Conservation (phyloP, 306 rosid genomes). For the Lathyrus tuberosus region DNA sequence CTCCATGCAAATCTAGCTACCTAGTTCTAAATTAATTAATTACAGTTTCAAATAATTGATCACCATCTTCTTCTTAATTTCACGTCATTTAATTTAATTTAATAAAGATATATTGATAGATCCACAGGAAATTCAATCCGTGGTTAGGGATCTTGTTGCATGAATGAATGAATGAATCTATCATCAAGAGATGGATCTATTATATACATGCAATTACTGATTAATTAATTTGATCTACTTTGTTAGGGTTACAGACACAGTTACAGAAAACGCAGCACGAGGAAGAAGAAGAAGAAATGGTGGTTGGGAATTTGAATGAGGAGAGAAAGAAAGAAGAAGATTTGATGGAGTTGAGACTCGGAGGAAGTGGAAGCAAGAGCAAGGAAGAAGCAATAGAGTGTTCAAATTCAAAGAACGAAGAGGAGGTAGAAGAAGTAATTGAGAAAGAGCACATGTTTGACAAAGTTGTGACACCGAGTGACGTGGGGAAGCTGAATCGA, state of each 20-base stretch:
- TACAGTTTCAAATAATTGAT: background rate
- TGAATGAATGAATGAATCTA: background rate
- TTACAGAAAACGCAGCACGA: background rate
- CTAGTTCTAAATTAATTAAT: background rate
- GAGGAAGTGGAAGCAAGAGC: conserved; percentile 18
- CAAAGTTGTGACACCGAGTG: conserved; percentile 87
- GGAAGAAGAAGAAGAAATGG: conserved; percentile 35
- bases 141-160: conserved; percentile 21
- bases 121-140: conserved; percentile 11
- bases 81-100: background rate
- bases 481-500: conserved; percentile 85
- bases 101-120: background rate
- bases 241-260: conserved; percentile 46
- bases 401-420: background rate
- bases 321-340: conserved; percentile 28
- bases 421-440: background rate
- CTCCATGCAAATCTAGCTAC: conserved; percentile 1
- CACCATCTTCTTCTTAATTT: background rate
- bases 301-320: conserved; percentile 3
- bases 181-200: background rate
- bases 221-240: conserved; percentile 7
- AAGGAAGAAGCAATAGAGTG: background rate
- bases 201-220: background rate
- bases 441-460: conserved; percentile 88
- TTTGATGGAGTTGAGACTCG: conserved; percentile 48